Evolutionary conservation across 352 stramenopile genomes (phyloP).

Genomic region (Globisporangium yorkense): DNA sequence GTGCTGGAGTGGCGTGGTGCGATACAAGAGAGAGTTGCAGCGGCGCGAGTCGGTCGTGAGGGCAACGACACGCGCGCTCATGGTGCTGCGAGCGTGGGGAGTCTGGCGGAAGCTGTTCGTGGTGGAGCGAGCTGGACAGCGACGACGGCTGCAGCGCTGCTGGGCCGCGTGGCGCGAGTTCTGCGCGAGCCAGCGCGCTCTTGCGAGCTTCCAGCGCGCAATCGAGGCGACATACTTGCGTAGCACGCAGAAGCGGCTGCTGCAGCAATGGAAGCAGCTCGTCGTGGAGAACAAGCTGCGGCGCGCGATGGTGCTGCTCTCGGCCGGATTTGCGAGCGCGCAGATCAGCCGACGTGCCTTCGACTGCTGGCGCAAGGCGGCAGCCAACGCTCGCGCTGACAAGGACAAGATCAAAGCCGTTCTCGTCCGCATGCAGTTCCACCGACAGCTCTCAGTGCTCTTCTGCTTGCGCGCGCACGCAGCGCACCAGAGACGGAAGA

Average conservation of each 20-base stretch:
- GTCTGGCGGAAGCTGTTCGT: conserved; percentile 35
- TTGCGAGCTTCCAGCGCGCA: conserved; percentile 18
- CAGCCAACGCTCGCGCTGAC: neutral
- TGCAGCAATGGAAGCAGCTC: conserved; percentile 25
- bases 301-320: conserved; percentile 25
- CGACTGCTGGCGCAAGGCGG: conserved; percentile 16
- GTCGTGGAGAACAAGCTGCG: conserved; percentile 22
- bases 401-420: conserved; percentile 22
- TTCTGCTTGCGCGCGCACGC: conserved; percentile 7
- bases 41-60: conserved; percentile 1
- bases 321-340: conserved; percentile 16
- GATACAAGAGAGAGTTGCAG: neutral
- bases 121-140: conserved; percentile 15
- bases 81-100: conserved; percentile 22
- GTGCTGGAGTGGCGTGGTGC: conserved; percentile 10
- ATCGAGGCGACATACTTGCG: conserved; percentile 17
- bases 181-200: conserved; percentile 4
- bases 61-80: neutral
- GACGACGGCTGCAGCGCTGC: conserved; percentile 15
- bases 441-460: conserved; percentile 19
- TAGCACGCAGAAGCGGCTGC: conserved; percentile 11
- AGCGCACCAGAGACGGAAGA: conserved; percentile 9
- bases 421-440: conserved; percentile 21
- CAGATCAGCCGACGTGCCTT: conserved; percentile 17
- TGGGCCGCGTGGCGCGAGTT: conserved; percentile 21